phyloP scores from a whole-genome alignment of 106 monocot genomes.

The Dendrobium chrysotoxum region DNA sequence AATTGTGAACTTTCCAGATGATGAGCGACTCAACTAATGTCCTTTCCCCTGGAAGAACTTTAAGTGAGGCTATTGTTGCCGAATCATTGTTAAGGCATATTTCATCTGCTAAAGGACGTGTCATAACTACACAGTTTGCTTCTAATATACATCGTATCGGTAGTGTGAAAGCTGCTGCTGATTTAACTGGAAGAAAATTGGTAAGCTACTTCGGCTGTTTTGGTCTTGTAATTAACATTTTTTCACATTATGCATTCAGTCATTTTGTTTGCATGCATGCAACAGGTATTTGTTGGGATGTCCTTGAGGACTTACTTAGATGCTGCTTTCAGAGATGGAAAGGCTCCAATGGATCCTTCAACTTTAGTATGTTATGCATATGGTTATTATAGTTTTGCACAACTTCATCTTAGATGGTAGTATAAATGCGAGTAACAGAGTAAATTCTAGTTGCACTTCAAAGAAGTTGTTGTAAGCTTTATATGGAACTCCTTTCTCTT shows the following conservation, averaged over 20 bases:
- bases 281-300: slow-evolving; percentile 98
- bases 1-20: slow-evolving; percentile 48
- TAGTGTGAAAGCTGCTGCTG: slow-evolving; percentile 97
- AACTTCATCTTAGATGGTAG: not conserved
- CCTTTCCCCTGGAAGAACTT: slow-evolving; percentile 86
- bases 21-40: slow-evolving; percentile 99
- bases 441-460: not conserved
- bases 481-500: not conserved
- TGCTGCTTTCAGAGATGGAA: slow-evolving; percentile 99
- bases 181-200: slow-evolving; percentile 94
- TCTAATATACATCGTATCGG: slow-evolving; percentile 99
- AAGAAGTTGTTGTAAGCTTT: not conserved
- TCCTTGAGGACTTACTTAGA: slow-evolving; percentile 93
- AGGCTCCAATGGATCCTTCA: slow-evolving; percentile 98
- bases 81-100: slow-evolving; percentile 74
- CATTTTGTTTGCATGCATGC: not conserved
- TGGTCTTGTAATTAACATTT: not conserved
- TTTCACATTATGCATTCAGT: not conserved
- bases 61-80: slow-evolving; percentile 85
- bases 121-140: slow-evolving; percentile 97
- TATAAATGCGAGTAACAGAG: not conserved
- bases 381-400: not conserved
- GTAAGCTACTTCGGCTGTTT: slow-evolving; percentile 23
- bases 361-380: slow-evolving; percentile 58
- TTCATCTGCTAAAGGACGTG: slow-evolving; percentile 91